Evolutionary conservation across 352 stramenopile genomes (phyloP), one percentile per base, ranked within the genome.

Genomic region (Blastocystis sp.): DNA sequence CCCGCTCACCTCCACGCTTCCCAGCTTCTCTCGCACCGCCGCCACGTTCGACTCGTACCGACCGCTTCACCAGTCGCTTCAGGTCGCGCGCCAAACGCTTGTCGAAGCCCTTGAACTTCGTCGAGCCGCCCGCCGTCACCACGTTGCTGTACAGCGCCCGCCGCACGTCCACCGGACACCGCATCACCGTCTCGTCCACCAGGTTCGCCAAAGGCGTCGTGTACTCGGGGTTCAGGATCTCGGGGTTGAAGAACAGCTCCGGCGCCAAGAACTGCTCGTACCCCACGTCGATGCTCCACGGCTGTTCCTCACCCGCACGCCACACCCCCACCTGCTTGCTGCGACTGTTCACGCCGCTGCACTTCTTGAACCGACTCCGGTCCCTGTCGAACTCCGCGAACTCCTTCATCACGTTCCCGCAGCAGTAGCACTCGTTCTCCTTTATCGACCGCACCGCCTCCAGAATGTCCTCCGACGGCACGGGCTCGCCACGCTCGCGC

Each of bases 21-120:
- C 48, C 28, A 81, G 40, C 23, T 77, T 67, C 43, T 14, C 40
- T 17, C 38, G 45, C 19, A 89, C 34, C 56, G 65, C 67, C 9
- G 40, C 43, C 1, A 90, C 62, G 90, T 98, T 98, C 28, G 90
- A 91, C 43, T 95, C 92, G 90, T 97, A 94, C 9, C 95, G 92
- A 19, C 93, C 90, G 87, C n/a, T 97, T 93, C 59, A 95, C 94
- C 38, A 95, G 91, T 23, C 94, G 93, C 91, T 97, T 97, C 89
- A 98, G 95, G 86, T 98, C 95, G 59, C 93, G 91, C 89, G 97
- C 93, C 53, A 98, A 92, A 61, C 95, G 92, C 52, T 93, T 92
- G 41, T 94, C 94, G 91, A 98, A 98, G 90, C 97, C 94, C 89
- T 97, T 97, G 89, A 98, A 98, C 93, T 97, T 97, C n/a, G 95